A percentile compares a stretch with the other conserved stretches of the same genome.
phyloP scores from a whole-genome alignment of 345 rosid species.

The Passiflora organensis region DNA sequence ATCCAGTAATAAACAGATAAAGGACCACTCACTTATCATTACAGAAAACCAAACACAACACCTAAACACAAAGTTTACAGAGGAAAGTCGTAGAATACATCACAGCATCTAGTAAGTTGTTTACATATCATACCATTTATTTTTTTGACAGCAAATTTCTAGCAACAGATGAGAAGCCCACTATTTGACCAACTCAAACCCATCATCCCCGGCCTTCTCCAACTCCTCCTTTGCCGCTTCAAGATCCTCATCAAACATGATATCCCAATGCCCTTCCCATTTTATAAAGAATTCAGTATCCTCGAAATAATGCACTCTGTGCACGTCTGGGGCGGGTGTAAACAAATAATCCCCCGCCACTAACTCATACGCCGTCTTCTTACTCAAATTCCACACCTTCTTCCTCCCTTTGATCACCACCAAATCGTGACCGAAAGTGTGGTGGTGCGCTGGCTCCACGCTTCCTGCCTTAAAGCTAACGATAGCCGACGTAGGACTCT shows the following conservation, averaged over 20 bases:
- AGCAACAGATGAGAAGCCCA: too few species aligned
- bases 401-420: constrained; percentile 69
- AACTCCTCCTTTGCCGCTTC: constrained; percentile 52
- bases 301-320: constrained; percentile 77
- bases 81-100: too few species aligned
- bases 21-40: too few species aligned
- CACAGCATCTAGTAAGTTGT: too few species aligned
- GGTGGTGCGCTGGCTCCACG: constrained; percentile 91
- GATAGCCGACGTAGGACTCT: constrained; percentile 75
- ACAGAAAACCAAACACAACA: too few species aligned
- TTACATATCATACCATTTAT: too few species aligned
- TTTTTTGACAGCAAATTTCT: too few species aligned
- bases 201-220: constrained; percentile 25
- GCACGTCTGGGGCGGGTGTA: constrained; percentile 81
- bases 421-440: constrained; percentile 82
- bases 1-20: too few species aligned
- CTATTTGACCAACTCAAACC: constrained; percentile 18
- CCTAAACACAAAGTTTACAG: too few species aligned
- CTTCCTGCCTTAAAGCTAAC: constrained; percentile 78
- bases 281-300: constrained; percentile 86
- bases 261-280: constrained; percentile 94
- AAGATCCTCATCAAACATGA: constrained; percentile 75
- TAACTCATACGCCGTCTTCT: constrained; percentile 59
- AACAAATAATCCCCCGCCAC: constrained; percentile 65
- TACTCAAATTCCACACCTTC: constrained; percentile 77